Base-by-base conservation (phyloP, 2,329 filamentous ascomycete genomes). In the Teratosphaeriaceae sp. region DNA sequence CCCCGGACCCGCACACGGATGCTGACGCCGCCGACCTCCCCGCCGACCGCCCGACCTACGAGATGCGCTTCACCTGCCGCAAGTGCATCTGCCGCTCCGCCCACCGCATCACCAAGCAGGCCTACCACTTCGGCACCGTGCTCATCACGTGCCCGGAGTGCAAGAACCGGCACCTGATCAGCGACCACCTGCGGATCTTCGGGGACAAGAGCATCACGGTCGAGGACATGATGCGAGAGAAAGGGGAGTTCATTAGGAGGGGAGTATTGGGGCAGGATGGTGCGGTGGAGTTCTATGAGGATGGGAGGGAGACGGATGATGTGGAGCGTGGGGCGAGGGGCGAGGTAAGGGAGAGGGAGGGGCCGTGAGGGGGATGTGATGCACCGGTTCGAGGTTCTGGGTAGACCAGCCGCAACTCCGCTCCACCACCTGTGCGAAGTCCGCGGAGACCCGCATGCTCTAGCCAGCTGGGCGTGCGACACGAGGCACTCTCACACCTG, bases 251-350 rank as follows among this genome's bases (percentile, higher is more conserved):
- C 1, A 75, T 90, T 46, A 85, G 83, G 70, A 78, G 78, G 47
- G 84, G 86, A 15, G 78, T 76, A 21, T 60, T 89, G 23, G 79
- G 84, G 40, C 78, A 80, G 52, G 82, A 89, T 52, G 88, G 87
- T n/a, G 85, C 95, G 61, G 69, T 96, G 37, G 90, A 97, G 64
- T 92, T 96, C 54, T 95, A 88, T 84, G 83, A 85, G 22, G 86
- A 94, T 3, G 21, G 16, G 24, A 27, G n/a, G 37, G 21, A 39
- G 37, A 11, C 15, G 34, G n/a, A n/a, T n/a, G n/a, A n/a, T n/a
- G n/a, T n/a, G n/a, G n/a, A n/a, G n/a, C n/a, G n/a, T n/a, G n/a
- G n/a, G n/a, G n/a, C n/a, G n/a, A n/a, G n/a, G n/a, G n/a, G n/a
- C n/a, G n/a, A n/a, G n/a, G n/a, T n/a, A n/a, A n/a, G n/a, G n/a